Evolutionary conservation across 2,329 filamentous ascomycete species (phyloP), one percentile per base, ranked within the genome.

Genomic region (Shiraia bambusicola): DNA sequence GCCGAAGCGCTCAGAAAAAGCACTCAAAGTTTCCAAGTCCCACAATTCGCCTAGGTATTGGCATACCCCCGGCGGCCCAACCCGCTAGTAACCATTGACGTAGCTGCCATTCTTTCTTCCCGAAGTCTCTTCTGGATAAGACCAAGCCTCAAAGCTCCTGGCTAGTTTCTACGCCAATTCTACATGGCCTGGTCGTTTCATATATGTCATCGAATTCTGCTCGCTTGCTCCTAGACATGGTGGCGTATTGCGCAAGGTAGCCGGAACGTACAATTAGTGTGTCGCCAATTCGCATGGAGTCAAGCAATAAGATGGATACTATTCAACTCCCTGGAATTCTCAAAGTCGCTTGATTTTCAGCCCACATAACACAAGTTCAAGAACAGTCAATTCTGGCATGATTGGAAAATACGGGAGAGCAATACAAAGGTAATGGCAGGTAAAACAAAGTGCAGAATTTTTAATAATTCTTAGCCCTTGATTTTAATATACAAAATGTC

Each of bases 1-100:
- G 33, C 70, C 66, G 53, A 71, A 65, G 51, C 68, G 70, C 54
- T 77, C 79, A 57, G 79, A 79, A 36, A 76, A 67, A 14, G 61
- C 67, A 0, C 74, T 69, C 28, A 81, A 63, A 13, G 59, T 70
- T 40, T 76, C 72, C 7, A 82, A 63, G 44, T 56, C 54, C 14
- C 52, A 50, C 45, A 56, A 36, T 37, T 58, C 50, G 10, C 44
- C 44, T 22, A n/a, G n/a, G n/a, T n/a, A 47, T 47, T 6, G 44
- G 44, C 33, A 47, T 40, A 7, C 44, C 44, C 44, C n/a, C n/a
- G n/a, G n/a, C n/a, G n/a, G n/a, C n/a, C n/a, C 44, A 47, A 10
- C 44, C 40, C 8, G 44, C 44, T 11, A 47, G 22, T 10, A 47
- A 24, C 19, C 32, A 47, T 17, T 47, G 28, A 25, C 43, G 44